These are phyloP conservation scores for Pleurozium schreberi DNA, from an alignment of 225 moss, liverwort and hornwort genomes.

Conservation along the genomic window DNA sequence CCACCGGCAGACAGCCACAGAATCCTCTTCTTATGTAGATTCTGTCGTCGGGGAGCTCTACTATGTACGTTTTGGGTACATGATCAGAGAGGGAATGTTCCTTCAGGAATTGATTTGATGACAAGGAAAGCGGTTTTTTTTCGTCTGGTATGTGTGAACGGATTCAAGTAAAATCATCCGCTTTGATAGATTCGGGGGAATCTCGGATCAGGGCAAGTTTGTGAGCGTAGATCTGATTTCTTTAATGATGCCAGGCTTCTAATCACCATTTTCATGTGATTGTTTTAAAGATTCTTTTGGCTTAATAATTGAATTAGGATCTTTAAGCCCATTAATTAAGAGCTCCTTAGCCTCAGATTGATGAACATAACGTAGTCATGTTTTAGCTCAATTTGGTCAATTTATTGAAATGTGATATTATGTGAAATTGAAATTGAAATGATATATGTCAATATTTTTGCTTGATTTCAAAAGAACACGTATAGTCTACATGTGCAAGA, in stretches of 20 bases:
- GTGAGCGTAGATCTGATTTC: background rate
- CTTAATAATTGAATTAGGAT: background rate
- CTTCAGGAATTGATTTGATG: background rate
- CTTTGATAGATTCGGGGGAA: background rate
- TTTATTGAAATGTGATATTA: background rate
- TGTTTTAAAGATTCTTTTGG: background rate
- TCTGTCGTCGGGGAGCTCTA: accelerated
- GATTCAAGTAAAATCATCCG: background rate
- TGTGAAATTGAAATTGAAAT: too few species aligned
- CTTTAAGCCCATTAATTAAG: too few species aligned
- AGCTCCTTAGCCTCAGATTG: background rate
- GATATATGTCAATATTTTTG: too few species aligned
- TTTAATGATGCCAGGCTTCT: background rate
- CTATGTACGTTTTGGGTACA: accelerated
- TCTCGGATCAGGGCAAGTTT: background rate
- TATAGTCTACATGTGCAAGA: background rate
- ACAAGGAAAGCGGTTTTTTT: background rate
- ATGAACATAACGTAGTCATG: too few species aligned
- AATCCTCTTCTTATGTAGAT: accelerated
- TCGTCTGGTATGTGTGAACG: background rate
- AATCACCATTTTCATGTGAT: background rate
- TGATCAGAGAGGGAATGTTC: accelerated
- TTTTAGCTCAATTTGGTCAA: background rate
- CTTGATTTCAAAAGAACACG: background rate
- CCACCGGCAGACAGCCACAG: background rate